These are phyloP conservation scores for Gymnopilus junonius DNA, from an alignment of 768 basidiomycete species.

Conservation along the genomic window DNA sequence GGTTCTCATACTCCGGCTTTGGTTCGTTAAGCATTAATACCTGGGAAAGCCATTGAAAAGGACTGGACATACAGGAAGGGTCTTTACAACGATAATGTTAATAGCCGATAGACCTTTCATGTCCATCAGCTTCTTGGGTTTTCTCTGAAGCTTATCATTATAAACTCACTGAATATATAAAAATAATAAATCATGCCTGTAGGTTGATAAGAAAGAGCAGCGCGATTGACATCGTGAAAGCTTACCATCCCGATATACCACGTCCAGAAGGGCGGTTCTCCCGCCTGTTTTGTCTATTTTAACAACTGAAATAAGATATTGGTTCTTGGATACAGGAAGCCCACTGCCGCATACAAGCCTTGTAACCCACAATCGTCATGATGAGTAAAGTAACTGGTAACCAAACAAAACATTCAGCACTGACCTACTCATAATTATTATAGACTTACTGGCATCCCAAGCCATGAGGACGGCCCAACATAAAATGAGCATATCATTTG, in stretches of 20 bases:
- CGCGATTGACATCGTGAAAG: background rate
- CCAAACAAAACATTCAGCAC: background rate
- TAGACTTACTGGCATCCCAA: constrained; percentile 15
- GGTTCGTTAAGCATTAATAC: background rate
- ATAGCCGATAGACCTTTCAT: constrained; percentile 12
- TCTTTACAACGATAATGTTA: constrained; percentile 17
- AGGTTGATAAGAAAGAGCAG: background rate
- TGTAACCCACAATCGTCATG: constrained; percentile 15
- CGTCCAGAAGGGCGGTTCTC: constrained; percentile 6
- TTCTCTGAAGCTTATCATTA: background rate
- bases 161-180: constrained; percentile 16
- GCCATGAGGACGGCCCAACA: constrained; percentile 13
- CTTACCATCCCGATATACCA: constrained; percentile 15
- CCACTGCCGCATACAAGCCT: constrained; percentile 11
- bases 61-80: constrained; percentile 4
- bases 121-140: background rate
- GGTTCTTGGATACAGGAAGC: too few species aligned
- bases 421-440: too few species aligned
- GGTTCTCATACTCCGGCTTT: constrained; percentile 7
- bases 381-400: constrained; percentile 11
- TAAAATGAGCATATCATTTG: constrained; percentile 7
- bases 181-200: constrained; percentile 18
- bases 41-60: too few species aligned
- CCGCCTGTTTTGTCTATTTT: constrained; percentile 11
- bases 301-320: background rate